These are phyloP conservation scores for Globisporangium barbulae DNA, from an alignment of 352 stramenopile genomes.

Conservation along the genomic window DNA sequence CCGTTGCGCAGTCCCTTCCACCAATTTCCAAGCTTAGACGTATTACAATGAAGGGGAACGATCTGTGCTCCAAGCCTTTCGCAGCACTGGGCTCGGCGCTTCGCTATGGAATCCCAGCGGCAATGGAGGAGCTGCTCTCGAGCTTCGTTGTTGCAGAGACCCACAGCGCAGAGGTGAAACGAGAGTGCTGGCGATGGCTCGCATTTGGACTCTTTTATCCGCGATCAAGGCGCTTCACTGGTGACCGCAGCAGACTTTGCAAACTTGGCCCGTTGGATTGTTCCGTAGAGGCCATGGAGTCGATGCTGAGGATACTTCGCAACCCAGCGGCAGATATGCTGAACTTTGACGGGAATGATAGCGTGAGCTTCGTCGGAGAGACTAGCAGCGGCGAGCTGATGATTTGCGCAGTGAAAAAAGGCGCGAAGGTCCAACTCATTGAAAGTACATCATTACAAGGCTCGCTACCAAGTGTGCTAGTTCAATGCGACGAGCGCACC, in stretches of 20 bases:
- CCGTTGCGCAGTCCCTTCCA: not conserved
- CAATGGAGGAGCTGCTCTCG: constrained; percentile 4
- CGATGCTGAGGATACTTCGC: not conserved
- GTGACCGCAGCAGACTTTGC: not conserved
- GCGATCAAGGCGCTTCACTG: not conserved
- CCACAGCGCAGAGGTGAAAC: not conserved
- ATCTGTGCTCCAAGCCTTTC: constrained; percentile 6
- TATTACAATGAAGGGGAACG: constrained; percentile 8
- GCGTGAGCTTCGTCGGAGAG: not conserved
- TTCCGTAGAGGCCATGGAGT: not conserved
- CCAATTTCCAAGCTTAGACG: not conserved
- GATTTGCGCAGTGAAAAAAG: not conserved
- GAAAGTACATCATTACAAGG: not conserved
- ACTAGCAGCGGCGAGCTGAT: not conserved
- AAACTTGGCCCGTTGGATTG: not conserved
- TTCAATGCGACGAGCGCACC: not conserved
- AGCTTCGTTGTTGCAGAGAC: not conserved
- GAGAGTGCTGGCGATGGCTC: constrained; percentile 9
- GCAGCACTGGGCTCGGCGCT: constrained; percentile 7
- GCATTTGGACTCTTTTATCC: constrained; percentile 4
- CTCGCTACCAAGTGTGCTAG: not conserved
- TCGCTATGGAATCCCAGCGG: not conserved
- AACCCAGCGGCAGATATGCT: not conserved
- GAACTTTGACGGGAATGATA: not conserved
- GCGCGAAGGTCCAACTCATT: not conserved